Evolutionary conservation across 2,329 filamentous ascomycete species (phyloP).

Genomic region (Cyphellophora attinorum): DNA sequence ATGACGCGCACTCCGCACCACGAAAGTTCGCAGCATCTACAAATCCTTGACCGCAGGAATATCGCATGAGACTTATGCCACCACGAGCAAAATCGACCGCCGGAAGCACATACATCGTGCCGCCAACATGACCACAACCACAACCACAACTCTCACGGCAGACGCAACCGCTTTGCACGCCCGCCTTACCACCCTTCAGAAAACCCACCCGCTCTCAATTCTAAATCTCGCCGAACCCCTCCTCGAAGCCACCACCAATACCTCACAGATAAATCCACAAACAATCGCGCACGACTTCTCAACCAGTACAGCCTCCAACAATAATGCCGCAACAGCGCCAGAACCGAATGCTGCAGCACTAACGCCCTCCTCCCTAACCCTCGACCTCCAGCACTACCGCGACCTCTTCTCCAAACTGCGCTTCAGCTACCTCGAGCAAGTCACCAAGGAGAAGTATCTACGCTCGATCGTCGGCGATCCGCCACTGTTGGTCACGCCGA

Average conservation of each 20-base stretch:
- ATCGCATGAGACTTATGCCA: too few species aligned
- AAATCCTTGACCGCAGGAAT: too few species aligned
- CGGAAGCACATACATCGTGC: too few species aligned
- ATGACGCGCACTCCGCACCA: too few species aligned
- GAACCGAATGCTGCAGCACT: conserved; percentile 49
- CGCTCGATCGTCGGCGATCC: conserved; percentile 85
- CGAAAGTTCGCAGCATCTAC: too few species aligned
- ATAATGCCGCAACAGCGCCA: conserved; percentile 51
- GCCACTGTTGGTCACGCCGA: conserved; percentile 69
- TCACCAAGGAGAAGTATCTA: conserved; percentile 97
- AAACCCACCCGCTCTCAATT: conserved; percentile 27
- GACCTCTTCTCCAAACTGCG: conserved; percentile 93
- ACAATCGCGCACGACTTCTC: background rate
- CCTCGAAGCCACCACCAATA: conserved; percentile 5
- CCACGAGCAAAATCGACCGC: too few species aligned
- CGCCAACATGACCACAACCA: too few species aligned
- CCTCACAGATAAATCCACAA: background rate
- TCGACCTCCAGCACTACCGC: conserved; percentile 76
- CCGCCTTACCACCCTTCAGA: conserved; percentile 13
- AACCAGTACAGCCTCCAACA: conserved; percentile 46
- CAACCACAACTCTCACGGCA: conserved; percentile 34
- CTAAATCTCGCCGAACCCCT: conserved; percentile 18
- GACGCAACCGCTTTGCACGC: conserved; percentile 23
- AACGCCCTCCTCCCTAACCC: conserved; percentile 67
- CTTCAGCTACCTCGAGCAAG: conserved; percentile 96